Percentiles rank a stretch among this genome's conserved stretches.
Conservation (phyloP, 495 filamentous ascomycete genomes). For the Neurospora intermedia region DNA sequence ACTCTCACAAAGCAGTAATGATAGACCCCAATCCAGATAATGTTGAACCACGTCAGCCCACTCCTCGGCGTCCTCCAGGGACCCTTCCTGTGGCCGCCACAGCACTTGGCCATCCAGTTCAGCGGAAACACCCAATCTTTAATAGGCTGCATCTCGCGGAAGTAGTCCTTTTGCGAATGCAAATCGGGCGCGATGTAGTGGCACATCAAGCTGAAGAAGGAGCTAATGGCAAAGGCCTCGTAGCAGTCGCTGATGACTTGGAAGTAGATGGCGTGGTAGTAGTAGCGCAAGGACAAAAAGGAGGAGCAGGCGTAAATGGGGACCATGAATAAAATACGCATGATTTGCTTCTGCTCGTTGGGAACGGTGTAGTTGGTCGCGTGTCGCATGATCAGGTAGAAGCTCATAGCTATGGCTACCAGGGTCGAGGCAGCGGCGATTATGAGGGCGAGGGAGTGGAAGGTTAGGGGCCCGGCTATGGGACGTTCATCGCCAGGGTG, state of each 20-base stretch:
- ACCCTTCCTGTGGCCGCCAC: slow-evolving; percentile 49
- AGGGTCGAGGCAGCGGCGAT: slow-evolving; percentile 44
- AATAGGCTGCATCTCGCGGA: slow-evolving; percentile 52
- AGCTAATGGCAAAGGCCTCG: slow-evolving; percentile 84
- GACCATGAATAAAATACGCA: slow-evolving; percentile 86
- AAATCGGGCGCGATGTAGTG: slow-evolving; percentile 71
- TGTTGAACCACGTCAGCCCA: slow-evolving; percentile 90
- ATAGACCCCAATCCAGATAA: slow-evolving; percentile 79
- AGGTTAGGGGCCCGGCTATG: slow-evolving; percentile 38
- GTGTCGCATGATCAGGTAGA: slow-evolving; percentile 65
- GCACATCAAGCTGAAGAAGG: slow-evolving; percentile 84
- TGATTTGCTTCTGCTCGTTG: slow-evolving; percentile 79
- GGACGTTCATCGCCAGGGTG: slow-evolving; percentile 26
- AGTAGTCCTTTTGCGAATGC: slow-evolving; percentile 81
- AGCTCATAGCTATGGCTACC: slow-evolving; percentile 44
- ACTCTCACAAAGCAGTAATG: slow-evolving; percentile 86
- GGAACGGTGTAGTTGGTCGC: slow-evolving; percentile 75
- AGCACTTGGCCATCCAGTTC: slow-evolving; percentile 56
- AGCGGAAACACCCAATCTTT: slow-evolving; percentile 70
- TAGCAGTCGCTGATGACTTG: slow-evolving; percentile 76
- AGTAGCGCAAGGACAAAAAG: slow-evolving; percentile 67
- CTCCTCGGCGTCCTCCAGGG: slow-evolving; percentile 64
- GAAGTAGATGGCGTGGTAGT: slow-evolving; percentile 75
- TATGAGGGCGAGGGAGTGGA: slow-evolving; percentile 44
- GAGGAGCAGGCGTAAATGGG: slow-evolving; percentile 73